Evolutionary conservation across 2,329 filamentous ascomycete species (phyloP).

Genomic region (Endocalyx cinctus): DNA sequence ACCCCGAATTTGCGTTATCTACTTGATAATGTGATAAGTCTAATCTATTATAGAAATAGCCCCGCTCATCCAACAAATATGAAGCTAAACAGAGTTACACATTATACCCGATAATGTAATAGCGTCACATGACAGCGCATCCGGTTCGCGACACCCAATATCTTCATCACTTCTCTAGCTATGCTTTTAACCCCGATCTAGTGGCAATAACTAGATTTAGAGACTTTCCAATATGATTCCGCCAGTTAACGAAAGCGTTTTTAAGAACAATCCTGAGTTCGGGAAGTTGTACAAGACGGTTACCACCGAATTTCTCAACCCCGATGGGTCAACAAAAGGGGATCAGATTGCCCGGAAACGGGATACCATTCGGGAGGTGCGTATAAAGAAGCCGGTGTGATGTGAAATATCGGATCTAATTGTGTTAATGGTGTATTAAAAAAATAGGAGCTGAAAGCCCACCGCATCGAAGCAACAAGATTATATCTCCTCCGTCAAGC

Average conservation of each 20-base stretch:
- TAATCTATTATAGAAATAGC: no score
- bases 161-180: constrained; percentile 5
- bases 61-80: no score
- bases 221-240: constrained; percentile 54
- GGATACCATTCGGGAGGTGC: constrained; percentile 46
- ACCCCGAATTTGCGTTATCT: no score
- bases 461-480: constrained; percentile 45
- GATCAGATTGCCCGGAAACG: constrained; percentile 46
- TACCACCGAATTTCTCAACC: constrained; percentile 49
- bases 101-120: neutral
- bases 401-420: no score
- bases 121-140: constrained; percentile 14
- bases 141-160: constrained; percentile 9
- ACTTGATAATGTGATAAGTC: no score
- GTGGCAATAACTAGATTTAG: no score
- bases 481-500: constrained; percentile 47
- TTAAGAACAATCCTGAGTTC: constrained; percentile 56
- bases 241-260: constrained; percentile 49
- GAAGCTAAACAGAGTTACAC: no score
- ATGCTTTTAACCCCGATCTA: no score
- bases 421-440: no score
- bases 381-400: no score
- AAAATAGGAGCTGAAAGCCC: constrained; percentile 45
- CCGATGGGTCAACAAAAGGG: constrained; percentile 54
- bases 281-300: constrained; percentile 53